Base-by-base conservation (phyloP, 73 alveolate genomes). In the Symbiodinium pilosum region DNA sequence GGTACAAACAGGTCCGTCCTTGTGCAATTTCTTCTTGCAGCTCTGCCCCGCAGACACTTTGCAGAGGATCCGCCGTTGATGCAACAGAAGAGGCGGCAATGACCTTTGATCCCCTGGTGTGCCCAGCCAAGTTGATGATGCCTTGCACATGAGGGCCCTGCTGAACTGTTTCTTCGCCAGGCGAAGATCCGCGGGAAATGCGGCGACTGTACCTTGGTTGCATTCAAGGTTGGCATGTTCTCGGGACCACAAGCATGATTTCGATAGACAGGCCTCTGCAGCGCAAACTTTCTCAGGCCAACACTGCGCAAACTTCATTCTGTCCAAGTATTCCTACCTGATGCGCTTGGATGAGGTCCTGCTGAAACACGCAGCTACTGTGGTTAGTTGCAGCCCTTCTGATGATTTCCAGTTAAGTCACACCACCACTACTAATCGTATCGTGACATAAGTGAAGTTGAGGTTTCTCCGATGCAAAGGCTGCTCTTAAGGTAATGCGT, bases 341-440 rank as follows among this genome's bases (percentile, higher is more conserved):
- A 91, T 91, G 97, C 97, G 81, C 52, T 91, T 91, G 54, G 97
- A 91, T 47, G 89, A 91, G 97, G 97, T 71, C 41, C n/a, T n/a
- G n/a, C n/a, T n/a, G n/a, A n/a, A n/a, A n/a, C n/a, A n/a, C n/a
- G n/a, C n/a, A n/a, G n/a, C n/a, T n/a, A n/a, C n/a, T n/a, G n/a
- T n/a, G n/a, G n/a, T n/a, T n/a, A n/a, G n/a, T n/a, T n/a, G n/a
- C n/a, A n/a, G n/a, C n/a, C n/a, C n/a, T n/a, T n/a, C n/a, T n/a
- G n/a, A n/a, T n/a, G n/a, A n/a, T n/a, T n/a, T n/a, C n/a, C n/a
- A n/a, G n/a, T n/a, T n/a, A n/a, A n/a, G n/a, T n/a, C n/a, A n/a
- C n/a, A n/a, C n/a, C n/a, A n/a, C n/a, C n/a, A n/a, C n/a, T n/a
- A n/a, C n/a, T n/a, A n/a, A n/a, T n/a, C n/a, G n/a, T n/a, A n/a